These are phyloP conservation scores for Amaranthus hypochondriacus DNA, from an alignment of 148 eudicot genomes.

Conservation along the genomic window DNA sequence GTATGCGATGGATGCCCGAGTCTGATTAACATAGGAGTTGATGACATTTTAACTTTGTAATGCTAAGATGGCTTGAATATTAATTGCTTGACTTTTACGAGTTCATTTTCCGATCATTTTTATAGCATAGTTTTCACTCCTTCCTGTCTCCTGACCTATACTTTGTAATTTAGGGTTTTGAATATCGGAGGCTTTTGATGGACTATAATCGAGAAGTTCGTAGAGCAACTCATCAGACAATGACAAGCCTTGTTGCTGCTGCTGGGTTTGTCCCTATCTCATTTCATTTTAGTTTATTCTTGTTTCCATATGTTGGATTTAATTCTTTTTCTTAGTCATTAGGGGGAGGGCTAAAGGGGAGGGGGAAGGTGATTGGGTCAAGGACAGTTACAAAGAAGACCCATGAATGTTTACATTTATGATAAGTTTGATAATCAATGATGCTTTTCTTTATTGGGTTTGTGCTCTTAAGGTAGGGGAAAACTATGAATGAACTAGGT, in stretches of 20 bases:
- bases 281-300: slow-evolving; percentile 5
- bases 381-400: background rate
- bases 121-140: background rate
- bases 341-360: background rate
- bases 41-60: background rate
- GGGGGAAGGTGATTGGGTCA: background rate
- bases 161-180: slow-evolving; percentile 59
- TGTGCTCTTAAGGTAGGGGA: background rate
- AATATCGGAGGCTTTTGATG: slow-evolving; percentile 84
- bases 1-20: too few relatives aligned
- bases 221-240: slow-evolving; percentile 84
- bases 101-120: background rate
- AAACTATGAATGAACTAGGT: background rate
- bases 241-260: slow-evolving; percentile 62
- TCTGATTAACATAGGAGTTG: background rate
- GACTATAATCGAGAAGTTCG: slow-evolving; percentile 95
- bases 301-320: background rate
- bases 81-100: background rate
- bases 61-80: background rate
- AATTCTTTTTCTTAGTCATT: background rate
- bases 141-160: slow-evolving; percentile 18
- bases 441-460: background rate
- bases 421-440: background rate
- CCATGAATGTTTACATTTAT: background rate
- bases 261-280: slow-evolving; percentile 54